Evolutionary conservation across 148 eudicot genomes (phyloP), one percentile per base, ranked within the genome.

Genomic region (Amaranthus palmeri): DNA sequence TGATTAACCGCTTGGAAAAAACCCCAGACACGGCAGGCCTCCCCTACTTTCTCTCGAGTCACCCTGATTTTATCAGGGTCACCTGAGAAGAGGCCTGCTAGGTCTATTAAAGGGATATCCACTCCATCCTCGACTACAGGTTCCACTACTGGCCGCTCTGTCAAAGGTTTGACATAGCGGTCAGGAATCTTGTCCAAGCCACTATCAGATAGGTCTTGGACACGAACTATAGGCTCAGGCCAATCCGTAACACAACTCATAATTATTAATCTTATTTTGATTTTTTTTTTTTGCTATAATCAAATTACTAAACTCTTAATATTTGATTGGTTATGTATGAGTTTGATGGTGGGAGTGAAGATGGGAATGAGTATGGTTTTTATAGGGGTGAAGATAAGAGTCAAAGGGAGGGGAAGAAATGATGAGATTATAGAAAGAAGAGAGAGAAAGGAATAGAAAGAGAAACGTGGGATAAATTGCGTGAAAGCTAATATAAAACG

Each of bases 151-250:
- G 98, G 97, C 67, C 98, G 77, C 49, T 87, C 88, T 3, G 74
- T 8, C 47, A 67, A 65, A 0, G 93, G 93, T 47, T 84, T 91
- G 70, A 95, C 68, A 67, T 88, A 95, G 25, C 88, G 76, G 18
- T 72, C 73, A 0, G 98, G 98, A 56, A 91, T 84, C 2, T 61
- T 7, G 54, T 61, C 42, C 4, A 69, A 12, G 6, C 91, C 88
- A 4, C 82, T 79, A 0, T 93, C 93, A 10, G 98, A 87, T 25
- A 95, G 54, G 10, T 90, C 80, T 66, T 95, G 98, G 81, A 95
- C 98, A 0, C 92, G 89, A 40, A 91, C 72, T 12, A 93, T 80
- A 3, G 96, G 98, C 62, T 90, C 98, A 0, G 98, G 98, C 98
- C 98, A 93, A 13, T 81, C 91, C 53, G 68, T 62, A 0, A 74